Evolutionary conservation across 192 early-diverging fungal species (phyloP), one percentile per base, ranked within the genome.

Genomic region (Coemansia biformis): DNA sequence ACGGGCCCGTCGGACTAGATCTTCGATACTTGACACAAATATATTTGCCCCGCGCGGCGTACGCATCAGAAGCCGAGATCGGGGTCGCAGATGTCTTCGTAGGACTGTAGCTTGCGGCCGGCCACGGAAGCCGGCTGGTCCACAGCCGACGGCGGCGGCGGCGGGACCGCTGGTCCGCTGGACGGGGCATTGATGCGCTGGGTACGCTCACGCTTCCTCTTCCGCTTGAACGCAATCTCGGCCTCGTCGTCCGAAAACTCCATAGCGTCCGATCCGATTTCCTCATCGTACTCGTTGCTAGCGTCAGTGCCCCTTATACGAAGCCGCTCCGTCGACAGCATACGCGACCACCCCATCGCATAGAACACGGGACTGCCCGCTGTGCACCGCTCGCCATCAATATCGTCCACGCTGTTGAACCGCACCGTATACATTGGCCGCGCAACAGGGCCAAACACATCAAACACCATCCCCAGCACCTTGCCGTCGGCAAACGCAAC

Each of bases 241-340:
- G 85, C 59, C 52, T 98, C 94, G 62, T 98, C 94, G 63, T 98
- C 94, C 12, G 92, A 95, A 60, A 96, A 98, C 53, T 94, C 92
- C 63, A 89, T 60, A 17, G 90, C 87, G 47, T 87, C 76, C 2
- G 83, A 88, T 23, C 54, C 81, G 0, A 89, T 76, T 51, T 99
- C 96, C 75, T 99, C 96, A 50, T 99, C 96, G 58, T 81, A 87
- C 24, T 79, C 54, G 54, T 99, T 99, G 36, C 86, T 89, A 4
- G 96, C 96, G 76, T 99, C 96, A 0, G 80, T 81, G 23, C 92
- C 93, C 58, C 89, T 96, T 1, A 44, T 30, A 29, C 77, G 75
- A 24, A 99, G 66, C 12, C 61, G 66, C 18, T 74, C 66, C 2
- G 88, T 85, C 31, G 82, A 68, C 13, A 90, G 81, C 51, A 84